Conservation (phyloP, 805 yeast species). For the Candida endomychidarum region DNA sequence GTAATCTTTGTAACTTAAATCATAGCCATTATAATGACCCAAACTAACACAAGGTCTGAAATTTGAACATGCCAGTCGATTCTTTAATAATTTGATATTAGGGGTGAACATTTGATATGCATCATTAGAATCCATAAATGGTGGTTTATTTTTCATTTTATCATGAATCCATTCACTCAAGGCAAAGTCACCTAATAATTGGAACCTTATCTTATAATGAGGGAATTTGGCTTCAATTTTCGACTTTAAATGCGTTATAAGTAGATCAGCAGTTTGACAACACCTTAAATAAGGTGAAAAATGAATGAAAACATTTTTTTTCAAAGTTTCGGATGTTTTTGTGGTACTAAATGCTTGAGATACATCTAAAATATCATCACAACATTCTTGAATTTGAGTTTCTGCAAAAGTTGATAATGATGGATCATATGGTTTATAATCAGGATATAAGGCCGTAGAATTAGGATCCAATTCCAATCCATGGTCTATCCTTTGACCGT, state of each 20-base stretch:
- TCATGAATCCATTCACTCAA: slow-evolving; percentile 48
- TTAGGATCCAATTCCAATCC: slow-evolving; percentile 23
- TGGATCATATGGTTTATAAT: slow-evolving; percentile 37
- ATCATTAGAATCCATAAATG: slow-evolving; percentile 42
- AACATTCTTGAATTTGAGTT: slow-evolving; percentile 27
- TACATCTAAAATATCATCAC: slow-evolving; percentile 26
- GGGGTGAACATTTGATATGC: slow-evolving; percentile 48
- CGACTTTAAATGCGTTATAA: slow-evolving; percentile 29
- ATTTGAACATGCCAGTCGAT: slow-evolving; percentile 34
- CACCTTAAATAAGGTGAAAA: slow-evolving; percentile 45
- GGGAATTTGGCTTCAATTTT: slow-evolving; percentile 25
- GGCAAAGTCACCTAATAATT: slow-evolving; percentile 45
- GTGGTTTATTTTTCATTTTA: slow-evolving; percentile 42
- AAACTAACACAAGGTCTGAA: slow-evolving; percentile 43
- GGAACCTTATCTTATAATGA: slow-evolving; percentile 33
- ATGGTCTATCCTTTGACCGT: slow-evolving; percentile 43
- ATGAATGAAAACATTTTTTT: slow-evolving; percentile 38
- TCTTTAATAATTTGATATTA: slow-evolving; percentile 35
- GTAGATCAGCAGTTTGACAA: slow-evolving; percentile 43
- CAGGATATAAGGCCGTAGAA: slow-evolving; percentile 26
- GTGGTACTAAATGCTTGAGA: slow-evolving; percentile 21
- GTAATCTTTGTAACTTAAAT: slow-evolving; percentile 38
- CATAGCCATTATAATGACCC: slow-evolving; percentile 45
- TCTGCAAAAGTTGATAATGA: slow-evolving; percentile 31
- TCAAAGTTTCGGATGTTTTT: slow-evolving; percentile 6